Evolutionary conservation across 2,329 filamentous ascomycete genomes (phyloP), one percentile per base, ranked within the genome.

Genomic region (Penicillium sp.): DNA sequence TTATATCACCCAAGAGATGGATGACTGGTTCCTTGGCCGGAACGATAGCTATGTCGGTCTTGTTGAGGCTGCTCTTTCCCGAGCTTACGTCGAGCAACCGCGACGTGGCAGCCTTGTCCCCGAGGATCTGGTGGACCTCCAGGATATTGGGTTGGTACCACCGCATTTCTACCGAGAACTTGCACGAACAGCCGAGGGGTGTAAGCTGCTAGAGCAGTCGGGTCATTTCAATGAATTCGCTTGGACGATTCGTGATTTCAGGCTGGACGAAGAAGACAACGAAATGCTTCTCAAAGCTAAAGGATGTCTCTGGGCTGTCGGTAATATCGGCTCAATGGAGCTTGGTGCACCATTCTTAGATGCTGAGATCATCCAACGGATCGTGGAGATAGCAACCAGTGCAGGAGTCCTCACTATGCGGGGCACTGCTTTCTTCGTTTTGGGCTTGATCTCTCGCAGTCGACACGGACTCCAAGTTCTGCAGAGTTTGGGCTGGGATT

Each of bases 1-100:
- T 72, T 98, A 98, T 66, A 98, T 98, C 68, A 96, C 90, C 54
- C 93, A 95, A 65, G 94, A 98, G 68, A 98, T 98, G 93, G 93
- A 98, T 60, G 94, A 98, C 70, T 98, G 93, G 93, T 98, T 97
- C 64, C 77, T 98, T 17, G 93, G 93, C 13, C 83, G 93, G 39
- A 98, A 98, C 64, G 91, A 98, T 66, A 85, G 83, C n/a, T 98
- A 98, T 59, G 93, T 98, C 44, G 80, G 83, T 33, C 80, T 97
- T 35, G 91, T 98, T 35, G 93, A 98, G 69, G 93, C 94, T n/a
- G 95, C 90, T 48, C 77, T 98, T 45, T 88, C 90, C 29, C 84
- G 88, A 53, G 85, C 90, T 0, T 90, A 95, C 57, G 76, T 62
- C 69, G 79, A 77, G 47, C 69, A 72, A 37, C 72, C 74, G 52